Conservation (phyloP, 495 filamentous ascomycete species). For the Neurospora tetrasperma region DNA sequence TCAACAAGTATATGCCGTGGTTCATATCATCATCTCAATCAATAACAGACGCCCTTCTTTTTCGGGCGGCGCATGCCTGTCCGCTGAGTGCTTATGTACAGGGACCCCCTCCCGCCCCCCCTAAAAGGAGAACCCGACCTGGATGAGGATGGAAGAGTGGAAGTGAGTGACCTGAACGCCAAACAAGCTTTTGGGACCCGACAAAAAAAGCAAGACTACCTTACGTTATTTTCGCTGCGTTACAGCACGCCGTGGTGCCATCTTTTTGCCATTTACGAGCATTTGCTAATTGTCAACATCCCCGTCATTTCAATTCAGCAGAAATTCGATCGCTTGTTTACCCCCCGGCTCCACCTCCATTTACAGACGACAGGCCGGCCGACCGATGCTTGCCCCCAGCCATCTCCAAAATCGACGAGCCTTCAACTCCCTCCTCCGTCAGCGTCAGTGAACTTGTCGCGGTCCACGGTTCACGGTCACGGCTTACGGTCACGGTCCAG, state of each 20-base stretch:
- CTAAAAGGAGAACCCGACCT: neutral
- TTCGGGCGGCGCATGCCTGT: neutral
- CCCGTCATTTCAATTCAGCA: constrained; percentile 11
- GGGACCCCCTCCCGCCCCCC: neutral
- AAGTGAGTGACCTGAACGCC: neutral
- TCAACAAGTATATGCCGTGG: neutral
- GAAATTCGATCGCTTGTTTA: constrained; percentile 18
- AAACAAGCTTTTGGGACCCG: neutral
- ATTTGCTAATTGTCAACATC: neutral
- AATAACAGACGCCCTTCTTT: neutral
- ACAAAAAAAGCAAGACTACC: neutral
- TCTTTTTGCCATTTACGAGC: neutral
- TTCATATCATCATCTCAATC: neutral
- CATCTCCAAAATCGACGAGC: constrained; percentile 22
- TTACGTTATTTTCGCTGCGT: neutral
- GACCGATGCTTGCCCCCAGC: constrained; percentile 28
- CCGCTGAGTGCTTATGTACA: neutral
- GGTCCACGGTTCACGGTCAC: neutral
- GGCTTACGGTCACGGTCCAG: neutral
- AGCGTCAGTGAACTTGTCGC: neutral
- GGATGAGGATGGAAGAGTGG: neutral
- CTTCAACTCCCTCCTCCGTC: constrained; percentile 20
- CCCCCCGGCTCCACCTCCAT: constrained; percentile 18
- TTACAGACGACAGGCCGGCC: neutral
- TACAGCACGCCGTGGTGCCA: neutral